Percentiles rank a stretch among this genome's conserved stretches.
These are phyloP conservation scores for Aspergillus avenaceus DNA, from an alignment of 495 filamentous ascomycete species.

Conservation along the genomic window DNA sequence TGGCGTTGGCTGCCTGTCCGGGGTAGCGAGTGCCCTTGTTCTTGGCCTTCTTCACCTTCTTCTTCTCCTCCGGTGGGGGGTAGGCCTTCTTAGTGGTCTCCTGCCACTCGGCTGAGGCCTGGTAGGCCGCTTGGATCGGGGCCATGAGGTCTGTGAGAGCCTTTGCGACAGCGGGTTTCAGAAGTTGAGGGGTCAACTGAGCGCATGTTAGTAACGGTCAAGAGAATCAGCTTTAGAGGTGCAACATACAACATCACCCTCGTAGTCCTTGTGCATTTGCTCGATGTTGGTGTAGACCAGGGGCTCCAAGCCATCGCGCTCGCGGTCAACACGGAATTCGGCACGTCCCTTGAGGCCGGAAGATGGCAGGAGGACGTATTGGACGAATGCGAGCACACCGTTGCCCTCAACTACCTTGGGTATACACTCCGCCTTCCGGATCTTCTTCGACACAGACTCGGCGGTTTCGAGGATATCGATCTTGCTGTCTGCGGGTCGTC, in stretches of 20 bases:
- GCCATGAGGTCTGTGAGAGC: conserved; percentile 67
- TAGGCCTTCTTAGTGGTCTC: conserved; percentile 77
- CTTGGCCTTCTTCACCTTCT: conserved; percentile 77
- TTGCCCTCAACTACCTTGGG: conserved; percentile 79
- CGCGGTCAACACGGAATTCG: conserved; percentile 37
- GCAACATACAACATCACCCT: conserved; percentile 65
- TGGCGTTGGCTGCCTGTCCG: no score
- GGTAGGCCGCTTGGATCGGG: conserved; percentile 70
- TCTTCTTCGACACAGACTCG: conserved; percentile 70
- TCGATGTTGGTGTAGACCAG: conserved; percentile 70
- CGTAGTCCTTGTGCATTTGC: conserved; percentile 74
- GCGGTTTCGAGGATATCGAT: conserved; percentile 83
- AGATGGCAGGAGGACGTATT: conserved; percentile 78
- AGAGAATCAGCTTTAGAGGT: not conserved
- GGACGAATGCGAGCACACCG: conserved; percentile 76
- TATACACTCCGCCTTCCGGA: conserved; percentile 73
- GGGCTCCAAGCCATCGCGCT: conserved; percentile 51
- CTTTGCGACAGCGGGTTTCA: conserved; percentile 72
- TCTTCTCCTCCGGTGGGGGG: conserved; percentile 59
- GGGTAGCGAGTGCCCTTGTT: conserved; percentile 70
- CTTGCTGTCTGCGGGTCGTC: conserved; percentile 43
- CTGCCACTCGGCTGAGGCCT: conserved; percentile 73
- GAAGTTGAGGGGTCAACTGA: conserved; percentile 75
- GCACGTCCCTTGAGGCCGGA: conserved; percentile 33
- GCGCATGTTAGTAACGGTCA: conserved; percentile 12